Conservation (phyloP, 2,329 filamentous ascomycete genomes). For the Orbilia quercus region DNA sequence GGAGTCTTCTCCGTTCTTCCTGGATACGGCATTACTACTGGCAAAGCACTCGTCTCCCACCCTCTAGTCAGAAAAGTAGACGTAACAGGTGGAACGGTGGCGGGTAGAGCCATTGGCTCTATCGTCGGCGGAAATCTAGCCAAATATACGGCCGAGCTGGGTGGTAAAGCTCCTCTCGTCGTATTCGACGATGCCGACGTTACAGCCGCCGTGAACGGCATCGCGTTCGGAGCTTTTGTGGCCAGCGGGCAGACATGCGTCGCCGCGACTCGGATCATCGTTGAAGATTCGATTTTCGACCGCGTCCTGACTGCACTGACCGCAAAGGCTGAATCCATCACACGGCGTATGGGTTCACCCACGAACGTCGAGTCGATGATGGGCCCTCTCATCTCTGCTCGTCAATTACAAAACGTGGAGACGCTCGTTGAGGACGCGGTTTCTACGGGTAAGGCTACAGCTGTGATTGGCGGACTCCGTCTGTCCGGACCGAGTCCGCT, state of each 20-base stretch:
- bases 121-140: constrained; percentile 78
- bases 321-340: constrained; percentile 67
- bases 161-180: constrained; percentile 84
- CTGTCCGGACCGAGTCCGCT: constrained; percentile 67
- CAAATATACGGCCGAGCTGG: constrained; percentile 92
- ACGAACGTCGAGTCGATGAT: constrained; percentile 71
- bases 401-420: constrained; percentile 64
- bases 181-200: constrained; percentile 83
- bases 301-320: constrained; percentile 63
- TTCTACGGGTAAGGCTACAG: constrained; percentile 62
- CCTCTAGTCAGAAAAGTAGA: constrained; percentile 82
- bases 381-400: constrained; percentile 72
- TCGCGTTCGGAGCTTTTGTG: constrained; percentile 63
- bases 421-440: constrained; percentile 62
- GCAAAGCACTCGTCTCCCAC: constrained; percentile 71
- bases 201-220: constrained; percentile 79
- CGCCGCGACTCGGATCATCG: constrained; percentile 69
- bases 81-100: constrained; percentile 88
- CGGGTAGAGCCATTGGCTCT: constrained; percentile 82
- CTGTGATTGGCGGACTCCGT: constrained; percentile 67
- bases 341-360: constrained; percentile 70
- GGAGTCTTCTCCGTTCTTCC: constrained; percentile 66
- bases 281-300: constrained; percentile 65
- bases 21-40: constrained; percentile 69
- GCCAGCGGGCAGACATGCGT: constrained; percentile 70